Evolutionary conservation across 306 rosid species (phyloP).

Genomic region (Aeschynomene evenia): DNA sequence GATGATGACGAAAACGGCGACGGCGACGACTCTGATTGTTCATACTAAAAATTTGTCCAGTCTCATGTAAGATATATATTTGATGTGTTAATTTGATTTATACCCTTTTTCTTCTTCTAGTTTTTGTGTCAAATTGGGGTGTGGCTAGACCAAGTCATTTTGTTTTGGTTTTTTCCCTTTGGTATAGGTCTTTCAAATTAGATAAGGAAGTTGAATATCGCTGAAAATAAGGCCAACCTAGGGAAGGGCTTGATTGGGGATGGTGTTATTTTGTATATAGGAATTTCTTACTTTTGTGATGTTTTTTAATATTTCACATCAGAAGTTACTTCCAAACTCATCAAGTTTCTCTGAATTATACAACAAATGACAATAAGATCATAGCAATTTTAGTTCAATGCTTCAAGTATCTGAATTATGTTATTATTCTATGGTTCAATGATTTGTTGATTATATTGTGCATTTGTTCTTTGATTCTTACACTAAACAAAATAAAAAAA

Average conservation of each 20-base stretch:
- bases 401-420: not conserved
- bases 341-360: not conserved
- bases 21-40: slow-evolving; percentile 11
- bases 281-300: not conserved
- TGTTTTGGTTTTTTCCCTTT: not conserved
- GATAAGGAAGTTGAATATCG: slow-evolving; percentile 29
- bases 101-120: not conserved
- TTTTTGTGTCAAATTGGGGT: slow-evolving; percentile 20
- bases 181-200: slow-evolving; percentile 27
- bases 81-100: not conserved
- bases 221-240: not conserved
- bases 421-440: not conserved
- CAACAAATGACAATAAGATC: not conserved
- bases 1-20: slow-evolving; percentile 42
- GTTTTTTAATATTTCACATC: not conserved
- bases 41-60: slow-evolving; percentile 15
- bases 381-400: not conserved
- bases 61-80: not conserved
- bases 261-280: slow-evolving; percentile 40
- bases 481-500: not conserved
- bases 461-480: not conserved
- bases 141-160: not conserved
- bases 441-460: not conserved
- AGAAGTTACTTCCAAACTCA: not conserved
- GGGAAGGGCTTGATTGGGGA: slow-evolving; percentile 34